Base-by-base conservation (phyloP, 768 basidiomycete species). In the Boletus eberwhitei region DNA sequence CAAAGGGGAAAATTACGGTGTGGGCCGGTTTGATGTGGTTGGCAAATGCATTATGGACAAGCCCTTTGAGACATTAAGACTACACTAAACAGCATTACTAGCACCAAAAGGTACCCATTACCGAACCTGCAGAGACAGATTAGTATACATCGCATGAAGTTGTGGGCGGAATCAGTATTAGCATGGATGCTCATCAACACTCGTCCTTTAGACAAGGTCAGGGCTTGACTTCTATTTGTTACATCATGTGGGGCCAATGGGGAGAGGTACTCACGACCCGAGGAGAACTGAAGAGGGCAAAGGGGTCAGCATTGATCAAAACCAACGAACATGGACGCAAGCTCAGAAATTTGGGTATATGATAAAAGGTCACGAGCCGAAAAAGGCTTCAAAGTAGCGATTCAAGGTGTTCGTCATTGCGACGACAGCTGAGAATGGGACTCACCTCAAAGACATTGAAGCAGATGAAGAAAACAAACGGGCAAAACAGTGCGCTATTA, bases 261-360 rank as follows among this genome's bases (percentile, higher is more conserved):
- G 58, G 38, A 61, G 41, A 46, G 5, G 8, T 21, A 71, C 79
- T 79, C 71, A 81, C 79, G 42, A 41, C 4, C 4, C 37, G 31
- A 35, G 21, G 9, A 11, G 22, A 50, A 13, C 56, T 54, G 32
- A 21, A 44, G 12, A 41, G 40, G 19, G 4, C n/a, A 26, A 34
- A 17, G 39, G 0, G 4, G 56, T 61, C n/a, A 72, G 70, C 47
- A 54, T 31, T 11, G 4, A 17, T 21, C 32, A 36, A 38, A 34
- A 46, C 8, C 22, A 17, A 24, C 13, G 37, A 44, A 46, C 19
- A 49, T 16, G 39, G 13, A 64, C 53, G 47, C 62, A 61, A 62
- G 75, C 78, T 91, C 89, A 75, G 90, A 90, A 91, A 92, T 90
- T 92, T 91, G 89, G 90, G 89, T 92, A 91, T 92, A 75, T 81